Conservation (phyloP, 306 rosid genomes). For the Acacia melanoxylon region DNA sequence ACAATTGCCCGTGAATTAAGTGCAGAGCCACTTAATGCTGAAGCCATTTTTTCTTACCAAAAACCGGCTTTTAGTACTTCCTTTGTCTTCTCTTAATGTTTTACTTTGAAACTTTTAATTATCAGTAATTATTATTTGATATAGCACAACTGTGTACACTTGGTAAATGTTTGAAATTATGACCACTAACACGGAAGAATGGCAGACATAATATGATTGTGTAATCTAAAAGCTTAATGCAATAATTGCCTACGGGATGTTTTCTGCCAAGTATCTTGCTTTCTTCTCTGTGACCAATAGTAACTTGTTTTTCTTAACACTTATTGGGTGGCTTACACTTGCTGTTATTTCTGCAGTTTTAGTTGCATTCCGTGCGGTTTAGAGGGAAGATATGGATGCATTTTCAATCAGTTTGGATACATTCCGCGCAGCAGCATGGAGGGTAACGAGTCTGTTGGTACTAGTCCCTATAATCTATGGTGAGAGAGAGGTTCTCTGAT, state of each 20-base stretch:
- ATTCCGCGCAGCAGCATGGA: conserved; percentile 5
- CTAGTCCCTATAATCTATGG: conserved; percentile 24
- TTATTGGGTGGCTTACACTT: conserved; percentile 27
- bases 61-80: neutral
- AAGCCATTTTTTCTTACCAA: neutral
- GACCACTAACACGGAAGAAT: neutral
- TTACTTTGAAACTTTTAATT: conserved; percentile 5
- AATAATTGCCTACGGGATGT: conserved; percentile 12
- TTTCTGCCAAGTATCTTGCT: conserved; percentile 7
- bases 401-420: neutral
- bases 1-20: neutral
- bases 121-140: conserved; percentile 1
- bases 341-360: conserved; percentile 66
- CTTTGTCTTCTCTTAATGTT: neutral
- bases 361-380: conserved; percentile 54
- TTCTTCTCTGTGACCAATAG: neutral
- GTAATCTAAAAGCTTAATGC: conserved; percentile 16
- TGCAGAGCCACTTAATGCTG: neutral
- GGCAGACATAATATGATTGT: conserved; percentile 1
- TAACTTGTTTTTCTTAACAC: neutral
- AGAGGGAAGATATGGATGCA: conserved; percentile 47
- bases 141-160: neutral
- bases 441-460: conserved; percentile 11
- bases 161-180: conserved; percentile 15
- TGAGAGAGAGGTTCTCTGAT: conserved; percentile 28